These are phyloP conservation scores for Neurospora sp. DNA, from an alignment of 2,329 filamentous ascomycete genomes.

Conservation along the genomic window DNA sequence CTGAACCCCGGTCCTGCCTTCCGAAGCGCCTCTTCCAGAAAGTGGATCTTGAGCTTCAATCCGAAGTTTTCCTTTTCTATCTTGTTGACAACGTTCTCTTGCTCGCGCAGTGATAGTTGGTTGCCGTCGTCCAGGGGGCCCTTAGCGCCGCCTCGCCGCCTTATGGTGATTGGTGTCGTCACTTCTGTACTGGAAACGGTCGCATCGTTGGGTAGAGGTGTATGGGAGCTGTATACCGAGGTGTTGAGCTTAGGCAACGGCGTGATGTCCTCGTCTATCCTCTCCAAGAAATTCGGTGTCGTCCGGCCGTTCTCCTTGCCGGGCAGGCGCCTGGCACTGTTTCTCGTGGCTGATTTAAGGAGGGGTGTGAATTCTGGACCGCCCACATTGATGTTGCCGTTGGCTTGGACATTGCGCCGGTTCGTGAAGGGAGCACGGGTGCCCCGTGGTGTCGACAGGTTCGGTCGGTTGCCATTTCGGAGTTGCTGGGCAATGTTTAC, in stretches of 20 bases:
- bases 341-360: constrained; percentile 69
- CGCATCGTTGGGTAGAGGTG: constrained; percentile 59
- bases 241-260: constrained; percentile 60
- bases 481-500: constrained; percentile 68
- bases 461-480: constrained; percentile 53
- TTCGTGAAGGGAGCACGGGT: constrained; percentile 58
- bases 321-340: constrained; percentile 49
- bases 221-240: constrained; percentile 53
- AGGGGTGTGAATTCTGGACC: constrained; percentile 87
- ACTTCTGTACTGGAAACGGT: constrained; percentile 65
- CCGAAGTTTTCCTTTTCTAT: constrained; percentile 99
- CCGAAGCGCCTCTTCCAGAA: constrained; percentile 79
- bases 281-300: constrained; percentile 60
- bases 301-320: constrained; percentile 53
- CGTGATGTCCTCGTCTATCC: constrained; percentile 62
- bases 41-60: constrained; percentile 93
- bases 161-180: constrained; percentile 68
- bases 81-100: constrained; percentile 89
- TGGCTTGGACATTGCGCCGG: constrained; percentile 59
- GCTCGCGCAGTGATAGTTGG: constrained; percentile 81
- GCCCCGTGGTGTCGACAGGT: constrained; percentile 63
- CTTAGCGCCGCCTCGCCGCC: constrained; percentile 50
- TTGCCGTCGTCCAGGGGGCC: constrained; percentile 76
- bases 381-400: constrained; percentile 51
- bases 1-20: constrained; percentile 87